A percentile compares a stretch with the other conserved stretches of the same genome.
These are phyloP conservation scores for Cucumis melo DNA, from an alignment of 306 rosid species.

Conservation along the genomic window DNA sequence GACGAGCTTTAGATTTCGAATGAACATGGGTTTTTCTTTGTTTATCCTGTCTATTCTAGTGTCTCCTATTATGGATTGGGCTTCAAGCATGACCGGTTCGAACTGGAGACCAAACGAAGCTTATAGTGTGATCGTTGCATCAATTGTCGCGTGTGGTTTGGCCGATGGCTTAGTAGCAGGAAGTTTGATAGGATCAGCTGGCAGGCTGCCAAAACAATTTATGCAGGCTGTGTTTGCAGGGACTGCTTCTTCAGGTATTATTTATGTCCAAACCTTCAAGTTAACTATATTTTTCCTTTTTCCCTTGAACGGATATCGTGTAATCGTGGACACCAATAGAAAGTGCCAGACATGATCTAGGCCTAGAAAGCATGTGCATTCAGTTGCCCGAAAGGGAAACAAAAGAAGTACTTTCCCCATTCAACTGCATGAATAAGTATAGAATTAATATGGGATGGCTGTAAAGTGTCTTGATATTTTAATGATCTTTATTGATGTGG, in stretches of 20 bases:
- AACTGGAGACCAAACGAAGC: constrained; percentile 27
- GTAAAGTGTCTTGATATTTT: not conserved
- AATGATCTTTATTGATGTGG: constrained; percentile 7
- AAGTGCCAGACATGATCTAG: not conserved
- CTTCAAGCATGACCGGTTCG: constrained; percentile 9
- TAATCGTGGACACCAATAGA: constrained; percentile 1
- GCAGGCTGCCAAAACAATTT: constrained; percentile 69
- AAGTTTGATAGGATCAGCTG: constrained; percentile 90
- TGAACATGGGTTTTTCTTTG: constrained; percentile 46
- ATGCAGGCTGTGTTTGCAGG: constrained; percentile 98
- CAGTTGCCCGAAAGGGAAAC: not conserved
- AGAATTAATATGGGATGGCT: not conserved
- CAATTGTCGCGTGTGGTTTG: constrained; percentile 34
- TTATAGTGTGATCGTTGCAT: constrained; percentile 25
- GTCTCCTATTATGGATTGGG: constrained; percentile 58
- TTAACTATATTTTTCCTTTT: not conserved
- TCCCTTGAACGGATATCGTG: not conserved
- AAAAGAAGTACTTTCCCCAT: not conserved
- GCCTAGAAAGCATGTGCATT: constrained; percentile 3
- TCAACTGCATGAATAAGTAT: not conserved
- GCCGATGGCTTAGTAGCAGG: constrained; percentile 82
- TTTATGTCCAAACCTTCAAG: not conserved
- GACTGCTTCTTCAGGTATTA: constrained; percentile 85
- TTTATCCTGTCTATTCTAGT: constrained; percentile 54
- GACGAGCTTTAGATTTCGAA: constrained; percentile 35